Conservation (phyloP, 495 filamentous ascomycete genomes). For the Cairneyella variabilis region DNA sequence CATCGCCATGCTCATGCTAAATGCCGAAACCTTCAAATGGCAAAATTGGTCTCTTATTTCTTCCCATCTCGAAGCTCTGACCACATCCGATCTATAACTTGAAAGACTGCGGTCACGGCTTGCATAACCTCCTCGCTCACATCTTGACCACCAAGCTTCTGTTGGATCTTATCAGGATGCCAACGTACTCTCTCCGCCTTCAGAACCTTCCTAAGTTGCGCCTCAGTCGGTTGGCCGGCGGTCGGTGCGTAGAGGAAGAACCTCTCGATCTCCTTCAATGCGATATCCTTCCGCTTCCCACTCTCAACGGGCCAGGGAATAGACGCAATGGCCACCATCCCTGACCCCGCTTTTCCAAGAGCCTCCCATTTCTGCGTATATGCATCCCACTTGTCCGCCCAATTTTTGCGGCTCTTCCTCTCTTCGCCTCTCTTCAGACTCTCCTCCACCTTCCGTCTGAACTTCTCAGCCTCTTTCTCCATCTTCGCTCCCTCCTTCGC, state of each 20-base stretch:
- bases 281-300: slow-evolving; percentile 57
- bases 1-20: slow-evolving; percentile 17
- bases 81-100: slow-evolving; percentile 84
- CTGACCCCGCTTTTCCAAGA: slow-evolving; percentile 38
- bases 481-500: slow-evolving; percentile 41
- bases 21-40: not conserved
- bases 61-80: slow-evolving; percentile 24
- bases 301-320: slow-evolving; percentile 80
- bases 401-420: slow-evolving; percentile 20
- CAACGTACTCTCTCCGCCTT: slow-evolving; percentile 87
- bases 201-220: slow-evolving; percentile 52
- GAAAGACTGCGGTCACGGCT: slow-evolving; percentile 86
- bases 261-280: slow-evolving; percentile 53
- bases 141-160: slow-evolving; percentile 66
- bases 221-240: slow-evolving; percentile 22
- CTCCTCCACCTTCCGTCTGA: slow-evolving; percentile 33
- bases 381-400: slow-evolving; percentile 50
- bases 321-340: slow-evolving; percentile 28
- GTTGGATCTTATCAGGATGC: slow-evolving; percentile 99
- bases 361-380: slow-evolving; percentile 63
- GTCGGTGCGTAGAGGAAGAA: slow-evolving; percentile 57
- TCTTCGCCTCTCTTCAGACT: slow-evolving; percentile 27
- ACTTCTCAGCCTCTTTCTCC: slow-evolving; percentile 42
- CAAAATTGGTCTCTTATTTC: slow-evolving; percentile 10
- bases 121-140: slow-evolving; percentile 66